These are phyloP conservation scores for Aspergillus candidus DNA, from an alignment of 2,329 filamentous ascomycete genomes.

Conservation along the genomic window DNA sequence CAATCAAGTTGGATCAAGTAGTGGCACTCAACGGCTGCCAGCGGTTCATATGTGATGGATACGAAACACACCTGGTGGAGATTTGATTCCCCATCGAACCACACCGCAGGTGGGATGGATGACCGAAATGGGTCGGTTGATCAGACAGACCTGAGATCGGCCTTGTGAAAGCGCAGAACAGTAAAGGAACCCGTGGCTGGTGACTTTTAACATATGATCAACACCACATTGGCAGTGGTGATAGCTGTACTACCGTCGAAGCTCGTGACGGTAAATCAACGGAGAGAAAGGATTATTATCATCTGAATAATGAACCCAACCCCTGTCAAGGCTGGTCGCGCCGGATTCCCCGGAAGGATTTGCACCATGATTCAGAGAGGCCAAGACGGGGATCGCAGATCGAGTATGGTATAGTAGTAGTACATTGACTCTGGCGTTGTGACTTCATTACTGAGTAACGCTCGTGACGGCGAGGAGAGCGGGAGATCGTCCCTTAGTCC, in stretches of 20 bases:
- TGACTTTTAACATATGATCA: constrained; percentile 7
- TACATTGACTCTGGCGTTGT: too few relatives aligned
- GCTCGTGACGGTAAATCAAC: too few relatives aligned
- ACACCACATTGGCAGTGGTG: constrained; percentile 8
- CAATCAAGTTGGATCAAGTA: constrained; percentile 1
- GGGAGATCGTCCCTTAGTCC: constrained; percentile 18
- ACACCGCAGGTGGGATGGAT: constrained; percentile 1
- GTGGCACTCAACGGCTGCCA: not conserved
- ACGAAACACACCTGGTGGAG: not conserved
- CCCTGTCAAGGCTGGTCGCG: too few relatives aligned
- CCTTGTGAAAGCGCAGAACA: constrained; percentile 6
- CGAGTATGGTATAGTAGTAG: too few relatives aligned
- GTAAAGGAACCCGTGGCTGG: not conserved
- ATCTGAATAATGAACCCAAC: too few relatives aligned
- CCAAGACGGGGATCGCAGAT: too few relatives aligned
- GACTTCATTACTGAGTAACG: too few relatives aligned
- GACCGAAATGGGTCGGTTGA: not conserved
- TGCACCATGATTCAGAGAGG: too few relatives aligned
- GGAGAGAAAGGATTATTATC: too few relatives aligned
- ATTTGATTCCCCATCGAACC: not conserved
- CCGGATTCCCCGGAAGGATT: too few relatives aligned
- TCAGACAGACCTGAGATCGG: constrained; percentile 5
- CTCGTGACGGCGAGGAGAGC: constrained; percentile 1
- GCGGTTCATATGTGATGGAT: not conserved
- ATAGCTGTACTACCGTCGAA: not conserved